Percentiles rank a stretch among this genome's conserved stretches.
These are phyloP conservation scores for Trypanosoma caninum DNA, from an alignment of 208 protist species.

Conservation along the genomic window DNA sequence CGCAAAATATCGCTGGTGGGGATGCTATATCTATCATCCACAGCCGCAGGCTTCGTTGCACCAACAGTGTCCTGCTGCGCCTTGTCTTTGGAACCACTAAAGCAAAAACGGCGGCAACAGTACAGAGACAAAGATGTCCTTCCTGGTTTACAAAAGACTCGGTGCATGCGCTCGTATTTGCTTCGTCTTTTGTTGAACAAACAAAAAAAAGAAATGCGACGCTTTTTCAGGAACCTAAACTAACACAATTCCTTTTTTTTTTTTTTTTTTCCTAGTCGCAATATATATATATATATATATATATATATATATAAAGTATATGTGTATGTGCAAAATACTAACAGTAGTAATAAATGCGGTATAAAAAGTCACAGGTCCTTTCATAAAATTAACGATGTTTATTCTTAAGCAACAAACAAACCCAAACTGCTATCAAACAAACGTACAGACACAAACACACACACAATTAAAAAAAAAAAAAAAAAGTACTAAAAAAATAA, in stretches of 20 bases:
- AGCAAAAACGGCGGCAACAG: conserved; percentile 2
- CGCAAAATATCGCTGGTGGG: conserved; percentile 47
- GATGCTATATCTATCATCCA: conserved; percentile 26
- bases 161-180: no score
- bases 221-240: no score
- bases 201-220: neutral
- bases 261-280: neutral
- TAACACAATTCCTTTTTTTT: neutral
- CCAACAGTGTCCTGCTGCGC: neutral
- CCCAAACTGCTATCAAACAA: neutral
- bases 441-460: neutral
- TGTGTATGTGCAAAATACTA: no score
- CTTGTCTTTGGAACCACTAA: neutral
- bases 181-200: neutral
- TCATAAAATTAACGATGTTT: neutral
- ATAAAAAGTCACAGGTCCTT: neutral
- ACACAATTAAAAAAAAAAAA: conserved; percentile 9
- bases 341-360: no score
- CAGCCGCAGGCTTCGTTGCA: neutral
- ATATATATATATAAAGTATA: no score
- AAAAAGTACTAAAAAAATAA: neutral
- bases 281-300: no score
- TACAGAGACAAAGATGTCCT: neutral
- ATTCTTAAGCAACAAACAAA: neutral
- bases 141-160: no score